phyloP scores from a whole-genome alignment of 305 asterid species.

The Petunia hybrid region DNA sequence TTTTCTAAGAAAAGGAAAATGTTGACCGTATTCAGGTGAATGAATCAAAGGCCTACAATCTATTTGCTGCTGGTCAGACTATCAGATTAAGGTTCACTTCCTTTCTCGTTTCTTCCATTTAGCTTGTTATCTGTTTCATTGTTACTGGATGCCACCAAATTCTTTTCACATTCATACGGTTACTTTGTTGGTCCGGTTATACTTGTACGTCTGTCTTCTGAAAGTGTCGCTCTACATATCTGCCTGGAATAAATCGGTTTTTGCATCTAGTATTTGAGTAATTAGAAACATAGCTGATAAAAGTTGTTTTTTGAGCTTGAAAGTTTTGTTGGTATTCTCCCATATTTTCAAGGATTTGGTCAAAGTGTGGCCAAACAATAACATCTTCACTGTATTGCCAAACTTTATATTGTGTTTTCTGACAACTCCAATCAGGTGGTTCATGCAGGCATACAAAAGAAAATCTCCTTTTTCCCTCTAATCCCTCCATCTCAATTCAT shows the following conservation, averaged over 20 bases:
- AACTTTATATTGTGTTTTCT: constrained; percentile 3
- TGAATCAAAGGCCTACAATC: constrained; percentile 67
- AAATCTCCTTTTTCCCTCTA: constrained; percentile 20
- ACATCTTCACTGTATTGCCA: neutral
- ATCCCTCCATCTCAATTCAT: neutral
- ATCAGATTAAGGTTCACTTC: constrained; percentile 70
- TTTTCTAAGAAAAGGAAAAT: constrained; percentile 20
- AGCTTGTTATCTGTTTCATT: constrained; percentile 29
- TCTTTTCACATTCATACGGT: constrained; percentile 19
- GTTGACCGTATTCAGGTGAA: constrained; percentile 63
- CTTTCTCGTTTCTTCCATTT: constrained; percentile 28
- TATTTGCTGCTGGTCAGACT: constrained; percentile 65
- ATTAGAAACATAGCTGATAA: constrained; percentile 1
- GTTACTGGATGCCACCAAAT: constrained; percentile 11
- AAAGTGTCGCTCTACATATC: neutral
- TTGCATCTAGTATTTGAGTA: constrained; percentile 12
- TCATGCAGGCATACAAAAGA: constrained; percentile 16
- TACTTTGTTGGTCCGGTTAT: neutral
- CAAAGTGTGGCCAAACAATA: constrained; percentile 24
- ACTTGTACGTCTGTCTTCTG: neutral
- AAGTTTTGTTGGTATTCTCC: neutral
- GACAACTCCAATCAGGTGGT: constrained; percentile 29
- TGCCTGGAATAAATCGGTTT: neutral
- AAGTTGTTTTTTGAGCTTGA: constrained; percentile 2
- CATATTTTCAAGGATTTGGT: constrained; percentile 1